Evolutionary conservation across 2,329 filamentous ascomycete genomes (phyloP).

Genomic region (Ophiocordyceps unilateralis): DNA sequence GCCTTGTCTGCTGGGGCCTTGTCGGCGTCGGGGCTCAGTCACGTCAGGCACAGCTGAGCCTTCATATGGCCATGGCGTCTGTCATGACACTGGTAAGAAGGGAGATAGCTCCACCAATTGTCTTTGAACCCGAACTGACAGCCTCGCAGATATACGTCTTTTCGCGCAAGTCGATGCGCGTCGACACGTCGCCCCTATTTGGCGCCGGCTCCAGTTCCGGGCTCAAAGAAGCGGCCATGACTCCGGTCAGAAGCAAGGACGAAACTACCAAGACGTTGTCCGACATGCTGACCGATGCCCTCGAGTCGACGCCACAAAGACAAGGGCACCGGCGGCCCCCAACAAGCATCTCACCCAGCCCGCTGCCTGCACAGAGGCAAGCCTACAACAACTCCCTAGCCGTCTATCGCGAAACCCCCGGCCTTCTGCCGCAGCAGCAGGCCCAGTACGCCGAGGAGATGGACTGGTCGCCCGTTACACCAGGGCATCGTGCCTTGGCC

Average conservation of each 20-base stretch:
- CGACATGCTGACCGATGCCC: slow-evolving; percentile 18
- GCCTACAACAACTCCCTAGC: too few species aligned
- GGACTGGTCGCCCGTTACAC: slow-evolving; percentile 54
- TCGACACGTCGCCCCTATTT: slow-evolving; percentile 42
- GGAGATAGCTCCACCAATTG: background rate
- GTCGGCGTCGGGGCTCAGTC: slow-evolving; percentile 19
- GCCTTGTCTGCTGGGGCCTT: slow-evolving; percentile 30
- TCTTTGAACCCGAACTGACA: slow-evolving; percentile 10
- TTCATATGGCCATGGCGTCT: slow-evolving; percentile 36
- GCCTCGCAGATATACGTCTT: slow-evolving; percentile 23
- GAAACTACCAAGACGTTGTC: slow-evolving; percentile 24
- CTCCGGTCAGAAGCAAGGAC: slow-evolving; percentile 9
- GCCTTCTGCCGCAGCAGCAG: slow-evolving; percentile 1
- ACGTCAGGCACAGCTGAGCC: slow-evolving; percentile 24
- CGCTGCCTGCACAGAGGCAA: background rate
- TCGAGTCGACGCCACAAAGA: slow-evolving; percentile 9
- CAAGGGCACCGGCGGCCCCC: background rate
- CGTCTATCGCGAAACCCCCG: background rate
- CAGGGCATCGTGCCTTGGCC: slow-evolving; percentile 38
- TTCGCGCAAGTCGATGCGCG: slow-evolving; percentile 27
- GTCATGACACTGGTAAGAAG: slow-evolving; percentile 36
- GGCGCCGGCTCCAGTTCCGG: slow-evolving; percentile 5
- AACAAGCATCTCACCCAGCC: background rate
- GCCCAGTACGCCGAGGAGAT: slow-evolving; percentile 39
- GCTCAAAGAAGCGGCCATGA: slow-evolving; percentile 6